These are phyloP conservation scores for Suillus plorans DNA, from an alignment of 768 basidiomycete genomes.

Conservation along the genomic window DNA sequence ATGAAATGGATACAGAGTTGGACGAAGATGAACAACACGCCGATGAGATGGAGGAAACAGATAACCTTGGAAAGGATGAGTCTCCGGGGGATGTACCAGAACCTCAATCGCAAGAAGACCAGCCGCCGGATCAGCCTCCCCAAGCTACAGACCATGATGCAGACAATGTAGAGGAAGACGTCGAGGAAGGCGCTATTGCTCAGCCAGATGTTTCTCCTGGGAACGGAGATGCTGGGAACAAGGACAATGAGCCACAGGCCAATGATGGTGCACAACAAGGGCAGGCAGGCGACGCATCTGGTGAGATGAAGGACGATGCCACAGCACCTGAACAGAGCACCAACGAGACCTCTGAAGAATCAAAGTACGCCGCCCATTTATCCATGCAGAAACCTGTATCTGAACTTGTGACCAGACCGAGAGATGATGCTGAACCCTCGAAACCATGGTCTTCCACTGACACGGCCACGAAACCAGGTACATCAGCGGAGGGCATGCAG, in stretches of 20 bases:
- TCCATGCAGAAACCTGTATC: neutral
- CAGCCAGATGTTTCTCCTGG: constrained; percentile 37
- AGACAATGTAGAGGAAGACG: constrained; percentile 30
- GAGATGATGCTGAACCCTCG: constrained; percentile 8
- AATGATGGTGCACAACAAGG: constrained; percentile 21
- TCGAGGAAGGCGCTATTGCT: constrained; percentile 28
- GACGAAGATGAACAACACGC: constrained; percentile 28
- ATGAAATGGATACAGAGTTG: constrained; percentile 39
- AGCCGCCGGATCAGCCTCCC: constrained; percentile 10
- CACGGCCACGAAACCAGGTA: constrained; percentile 26
- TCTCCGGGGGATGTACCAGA: constrained; percentile 27
- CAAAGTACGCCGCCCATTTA: constrained; percentile 2
- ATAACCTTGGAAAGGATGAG: constrained; percentile 18
- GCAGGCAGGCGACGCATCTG: constrained; percentile 20
- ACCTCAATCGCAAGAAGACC: constrained; percentile 19
- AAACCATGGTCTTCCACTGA: neutral
- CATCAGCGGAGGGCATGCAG: constrained; percentile 43
- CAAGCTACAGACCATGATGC: constrained; percentile 17
- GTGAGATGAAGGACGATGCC: constrained; percentile 4
- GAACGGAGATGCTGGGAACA: constrained; percentile 21
- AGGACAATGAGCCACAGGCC: constrained; percentile 13
- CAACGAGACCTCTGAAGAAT: constrained; percentile 29
- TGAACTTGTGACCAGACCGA: constrained; percentile 1
- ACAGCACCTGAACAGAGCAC: constrained; percentile 25
- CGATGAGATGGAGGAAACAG: constrained; percentile 29